Percentiles rank a stretch among this genome's conserved stretches.
Evolutionary conservation across 148 eudicot species (phyloP).

Genomic region (Fagopyrum esculentum): DNA sequence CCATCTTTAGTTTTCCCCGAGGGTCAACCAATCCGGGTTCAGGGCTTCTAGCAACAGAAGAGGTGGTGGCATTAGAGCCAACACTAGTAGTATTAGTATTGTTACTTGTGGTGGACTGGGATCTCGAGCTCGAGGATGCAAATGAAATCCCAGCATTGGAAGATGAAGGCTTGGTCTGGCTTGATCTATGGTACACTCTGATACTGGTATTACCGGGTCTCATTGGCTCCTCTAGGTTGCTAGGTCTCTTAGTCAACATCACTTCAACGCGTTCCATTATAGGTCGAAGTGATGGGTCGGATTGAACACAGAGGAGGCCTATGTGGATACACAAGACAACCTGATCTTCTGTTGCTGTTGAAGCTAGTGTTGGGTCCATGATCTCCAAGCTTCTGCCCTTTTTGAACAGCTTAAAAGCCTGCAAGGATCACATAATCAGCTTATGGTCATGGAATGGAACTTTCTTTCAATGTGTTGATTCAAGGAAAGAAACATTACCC

Average conservation of each 20-base stretch:
- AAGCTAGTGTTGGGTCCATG: conserved; percentile 27
- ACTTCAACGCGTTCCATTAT: conserved; percentile 57
- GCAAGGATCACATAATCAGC: conserved; percentile 4
- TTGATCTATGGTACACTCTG: conserved; percentile 32
- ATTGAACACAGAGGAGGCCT: conserved; percentile 72
- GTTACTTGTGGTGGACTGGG: conserved; percentile 24
- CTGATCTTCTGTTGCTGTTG: conserved; percentile 54
- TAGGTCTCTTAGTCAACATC: conserved; percentile 56
- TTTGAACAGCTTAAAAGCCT: conserved; percentile 70
- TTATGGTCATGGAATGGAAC: no score
- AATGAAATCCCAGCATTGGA: conserved; percentile 34
- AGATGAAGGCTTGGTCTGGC: conserved; percentile 26
- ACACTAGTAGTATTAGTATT: conserved; percentile 10
- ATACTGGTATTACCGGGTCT: conserved; percentile 60
- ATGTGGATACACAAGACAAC: conserved; percentile 53
- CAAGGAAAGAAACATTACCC: conserved; percentile 2
- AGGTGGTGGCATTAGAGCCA: conserved; percentile 17
- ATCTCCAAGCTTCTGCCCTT: conserved; percentile 49
- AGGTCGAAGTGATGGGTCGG: conserved; percentile 64
- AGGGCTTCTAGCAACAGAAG: neutral
- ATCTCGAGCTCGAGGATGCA: conserved; percentile 21
- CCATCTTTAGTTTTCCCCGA: neutral
- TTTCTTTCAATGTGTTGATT: neutral
- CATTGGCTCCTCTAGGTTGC: conserved; percentile 57
- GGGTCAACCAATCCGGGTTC: neutral